Base-by-base conservation (phyloP, 2,329 filamentous ascomycete genomes). In the Knoxdaviesia proteae region DNA sequence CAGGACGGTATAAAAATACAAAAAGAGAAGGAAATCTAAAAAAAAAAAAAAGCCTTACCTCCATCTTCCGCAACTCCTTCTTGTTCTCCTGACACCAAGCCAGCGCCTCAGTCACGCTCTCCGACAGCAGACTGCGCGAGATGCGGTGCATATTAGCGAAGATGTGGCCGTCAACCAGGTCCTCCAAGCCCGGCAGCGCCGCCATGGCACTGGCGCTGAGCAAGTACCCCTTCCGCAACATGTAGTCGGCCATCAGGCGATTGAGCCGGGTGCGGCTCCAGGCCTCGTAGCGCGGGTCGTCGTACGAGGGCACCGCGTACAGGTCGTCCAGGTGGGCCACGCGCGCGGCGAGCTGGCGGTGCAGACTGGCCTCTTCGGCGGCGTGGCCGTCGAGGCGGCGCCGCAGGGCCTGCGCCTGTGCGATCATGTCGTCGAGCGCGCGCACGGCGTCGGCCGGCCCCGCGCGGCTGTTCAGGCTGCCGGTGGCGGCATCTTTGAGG, bases 71-170 rank as follows among this genome's bases (percentile, higher is more conserved):
- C 46, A 98, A 62, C 48, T 87, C 81, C 53, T 88, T 87, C 59
- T 92, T 90, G 59, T 94, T 94, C 53, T 96, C 88, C 10, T 69
- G 74, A 57, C 90, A 94, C 90, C 90, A 98, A 8, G 75, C 72
- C 43, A 98, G 60, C 29, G 86, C 87, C 52, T 92, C 82, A 34
- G 69, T 68, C 5, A 88, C 80, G 50, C 76, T 82, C 33, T 78
- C 76, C 36, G 68, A 67, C 38, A 72, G 63, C 46, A 98, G 61
- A 47, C 78, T 81, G 51, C 77, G 69, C 46, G 84, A 76, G 49
- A 96, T 84, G 45, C 69, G 71, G 47, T 79, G 79, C 63, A 87
- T 88, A 51, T 80, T 72, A 42, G 81, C 74, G 59, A 96, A 96
- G 0, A 86, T 88, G 41, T 86, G 77, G 2, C 94, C 69, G 58